phyloP scores from a whole-genome alignment of 2,329 filamentous ascomycete genomes.

The Aspergillus pseudoterreus region DNA sequence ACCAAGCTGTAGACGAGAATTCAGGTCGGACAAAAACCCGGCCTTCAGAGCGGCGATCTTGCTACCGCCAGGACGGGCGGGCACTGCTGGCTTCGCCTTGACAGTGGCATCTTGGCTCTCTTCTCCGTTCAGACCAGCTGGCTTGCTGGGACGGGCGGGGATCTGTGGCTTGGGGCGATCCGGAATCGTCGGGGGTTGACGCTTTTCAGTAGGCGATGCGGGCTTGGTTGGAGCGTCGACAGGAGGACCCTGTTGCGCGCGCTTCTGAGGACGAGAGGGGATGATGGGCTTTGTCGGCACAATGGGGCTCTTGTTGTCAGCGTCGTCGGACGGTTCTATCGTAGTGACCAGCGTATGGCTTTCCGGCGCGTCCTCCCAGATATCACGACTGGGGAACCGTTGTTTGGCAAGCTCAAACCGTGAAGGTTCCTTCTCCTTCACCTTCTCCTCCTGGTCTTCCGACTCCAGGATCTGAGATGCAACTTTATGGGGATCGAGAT shows the following conservation, averaged over 20 bases:
- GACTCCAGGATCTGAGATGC: constrained; percentile 31
- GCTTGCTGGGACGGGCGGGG: constrained; percentile 62
- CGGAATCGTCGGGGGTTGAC: constrained; percentile 51
- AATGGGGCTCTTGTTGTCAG: constrained; percentile 43
- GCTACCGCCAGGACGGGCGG: constrained; percentile 69
- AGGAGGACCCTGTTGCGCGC: constrained; percentile 27
- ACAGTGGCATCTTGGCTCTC: constrained; percentile 28
- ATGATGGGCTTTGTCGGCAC: constrained; percentile 31
- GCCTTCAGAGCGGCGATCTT: constrained; percentile 91
- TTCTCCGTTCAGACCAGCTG: constrained; percentile 29
- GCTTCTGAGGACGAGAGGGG: constrained; percentile 33
- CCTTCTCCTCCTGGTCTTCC: constrained; percentile 22
- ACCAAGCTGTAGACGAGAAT: constrained; percentile 81
- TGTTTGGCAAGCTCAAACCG: constrained; percentile 56
- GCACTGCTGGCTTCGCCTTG: constrained; percentile 80
- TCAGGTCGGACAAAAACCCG: constrained; percentile 88
- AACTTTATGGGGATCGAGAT: constrained; percentile 34
- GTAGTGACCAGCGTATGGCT: constrained; percentile 76
- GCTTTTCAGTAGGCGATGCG: constrained; percentile 48
- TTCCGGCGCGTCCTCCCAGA: constrained; percentile 92
- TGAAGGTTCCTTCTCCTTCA: constrained; percentile 17
- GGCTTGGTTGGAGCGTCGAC: constrained; percentile 32
- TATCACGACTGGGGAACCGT: constrained; percentile 84
- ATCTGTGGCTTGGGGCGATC: constrained; percentile 63
- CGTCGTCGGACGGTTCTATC: constrained; percentile 50